Evolutionary conservation across 805 yeast species (phyloP), one percentile per base, ranked within the genome.

Genomic region (Yamadazyma takamatsuzukensis): DNA sequence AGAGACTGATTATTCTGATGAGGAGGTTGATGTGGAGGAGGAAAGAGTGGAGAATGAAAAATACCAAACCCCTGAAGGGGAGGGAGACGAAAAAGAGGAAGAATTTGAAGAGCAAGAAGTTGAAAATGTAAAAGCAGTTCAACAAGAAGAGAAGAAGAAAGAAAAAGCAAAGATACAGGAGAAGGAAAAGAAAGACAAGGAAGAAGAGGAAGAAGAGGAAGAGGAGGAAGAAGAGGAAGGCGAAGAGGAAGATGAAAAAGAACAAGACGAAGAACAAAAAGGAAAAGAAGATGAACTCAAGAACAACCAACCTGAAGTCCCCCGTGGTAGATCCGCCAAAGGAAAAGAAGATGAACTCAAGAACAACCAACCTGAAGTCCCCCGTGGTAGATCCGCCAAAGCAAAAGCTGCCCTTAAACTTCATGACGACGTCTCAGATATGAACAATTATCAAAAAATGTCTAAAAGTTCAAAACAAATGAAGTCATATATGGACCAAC

Each of bases 401-500:
- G 68, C 70, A 24, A 75, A 70, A 45, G 94, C 94, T 0, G 79
- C 78, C 1, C 59, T 61, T 36, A 79, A 77, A 49, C 59, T 85
- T 11, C 90, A 81, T 45, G 70, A 71, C 8, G 77, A 80, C 51
- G 83, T 85, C 70, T 74, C 73, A 37, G 80, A 80, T 29, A 66
- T 84, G 41, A 82, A 81, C 47, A 68, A 65, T 31, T 84, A 74
- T 48, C 80, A 79, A 39, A 68, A 74, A 41, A 51, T 61, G 43
- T 36, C 59, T 7, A 76, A 75, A 44, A 66, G 70, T 17, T 62
- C 67, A 15, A 47, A 59, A 15, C 64, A 64, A 37, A 56, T 62
- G 60, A 66, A 61, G 41, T 53, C 46, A 32, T 54, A 56, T 39
- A 54, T 64, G 65, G 57, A 57, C 6, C 53, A 54, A 33, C 45